Evolutionary conservation across 1,284 basidiomycete genomes (phyloP), one percentile per base, ranked within the genome.

Genomic region (Kalmanozyma brasiliensis): DNA sequence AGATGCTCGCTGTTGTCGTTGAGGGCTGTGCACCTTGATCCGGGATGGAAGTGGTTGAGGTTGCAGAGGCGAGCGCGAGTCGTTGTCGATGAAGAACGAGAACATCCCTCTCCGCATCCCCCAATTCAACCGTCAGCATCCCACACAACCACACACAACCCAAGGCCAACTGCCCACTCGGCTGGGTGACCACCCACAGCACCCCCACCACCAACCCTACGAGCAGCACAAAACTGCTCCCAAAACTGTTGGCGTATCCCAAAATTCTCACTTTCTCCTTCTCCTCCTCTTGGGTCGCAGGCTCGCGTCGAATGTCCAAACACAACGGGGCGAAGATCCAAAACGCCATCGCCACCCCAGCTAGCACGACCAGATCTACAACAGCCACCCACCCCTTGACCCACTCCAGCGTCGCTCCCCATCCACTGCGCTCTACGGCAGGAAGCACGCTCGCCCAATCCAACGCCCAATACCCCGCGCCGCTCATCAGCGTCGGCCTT

Each of bases 201-300:
- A 90, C 53, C 13, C 86, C 84, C 46, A 94, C 87, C 36, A 86
- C 83, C 24, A 91, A 85, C 17, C 87, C 85, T 85, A 90, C 88
- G 77, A 96, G 91, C 41, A 97, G 84, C 49, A 94, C 83, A 82
- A 93, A 96, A 0, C 90, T 88, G 17, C 93, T 89, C 3, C 94
- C 96, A 73, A 90, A 92, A 0, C 91, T 88, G 82, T 98, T 98
- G 0, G 91, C 91, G 77, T 91, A 96, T 0, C 95, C 94, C 1
- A 93, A 84, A 0, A 98, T 87, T 17, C 86, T 87, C 46, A 93
- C 70, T 17, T 74, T 55, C 10, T 32, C 13, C 52, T 62, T 33
- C 30, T 60, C 26, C 34, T 46, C 55, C 7, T 34, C 52, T 7
- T 33, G 5, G 26, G 26, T 29, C 26, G 26, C 11, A n/a, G 37